A percentile compares a stretch with the other conserved stretches of the same genome.
Conservation (phyloP, 2,329 filamentous ascomycete genomes). For the Fusarium sp. region DNA sequence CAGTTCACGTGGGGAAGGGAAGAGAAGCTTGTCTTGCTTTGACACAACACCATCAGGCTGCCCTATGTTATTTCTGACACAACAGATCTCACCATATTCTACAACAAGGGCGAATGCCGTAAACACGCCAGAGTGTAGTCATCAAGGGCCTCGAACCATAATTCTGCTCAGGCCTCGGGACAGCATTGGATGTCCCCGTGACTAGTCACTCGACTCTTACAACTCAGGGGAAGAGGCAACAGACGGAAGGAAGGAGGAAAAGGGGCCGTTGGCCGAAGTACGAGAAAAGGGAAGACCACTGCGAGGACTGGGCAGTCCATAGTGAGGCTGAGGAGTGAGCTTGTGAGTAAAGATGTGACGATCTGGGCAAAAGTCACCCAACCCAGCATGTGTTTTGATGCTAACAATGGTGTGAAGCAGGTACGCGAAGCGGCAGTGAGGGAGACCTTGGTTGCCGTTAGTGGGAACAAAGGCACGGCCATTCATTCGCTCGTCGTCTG, state of each 20-base stretch:
- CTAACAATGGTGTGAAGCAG: conserved; percentile 32
- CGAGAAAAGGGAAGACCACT: conserved; percentile 5
- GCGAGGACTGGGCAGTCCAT: conserved; percentile 13
- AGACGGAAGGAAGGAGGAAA: conserved; percentile 21
- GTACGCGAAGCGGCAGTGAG: conserved; percentile 27
- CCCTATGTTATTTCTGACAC: conserved; percentile 36
- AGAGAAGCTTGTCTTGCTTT: conserved; percentile 39
- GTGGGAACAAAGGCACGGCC: conserved; percentile 20
- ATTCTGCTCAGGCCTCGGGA: conserved; percentile 37
- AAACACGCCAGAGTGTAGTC: conserved; percentile 34
- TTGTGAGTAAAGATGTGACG: conserved; percentile 39
- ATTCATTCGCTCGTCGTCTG: conserved; percentile 36
- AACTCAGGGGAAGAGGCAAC: conserved; percentile 22
- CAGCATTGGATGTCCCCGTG: conserved; percentile 39
- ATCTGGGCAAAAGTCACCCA: conserved; percentile 40
- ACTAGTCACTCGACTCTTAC: conserved; percentile 40
- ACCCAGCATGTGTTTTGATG: conserved; percentile 39
- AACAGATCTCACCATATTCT: conserved; percentile 30
- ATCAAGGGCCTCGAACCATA: conserved; percentile 41
- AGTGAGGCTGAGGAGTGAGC: conserved; percentile 23
- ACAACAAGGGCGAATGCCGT: conserved; percentile 21
- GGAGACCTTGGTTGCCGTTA: conserved; percentile 7
- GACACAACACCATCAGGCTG: conserved; percentile 30
- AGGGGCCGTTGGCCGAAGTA: conserved; percentile 29
- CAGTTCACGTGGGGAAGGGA: conserved; percentile 42